Evolutionary conservation across 2,329 filamentous ascomycete genomes (phyloP).

Genomic region (Aureobasidium namibiae): DNA sequence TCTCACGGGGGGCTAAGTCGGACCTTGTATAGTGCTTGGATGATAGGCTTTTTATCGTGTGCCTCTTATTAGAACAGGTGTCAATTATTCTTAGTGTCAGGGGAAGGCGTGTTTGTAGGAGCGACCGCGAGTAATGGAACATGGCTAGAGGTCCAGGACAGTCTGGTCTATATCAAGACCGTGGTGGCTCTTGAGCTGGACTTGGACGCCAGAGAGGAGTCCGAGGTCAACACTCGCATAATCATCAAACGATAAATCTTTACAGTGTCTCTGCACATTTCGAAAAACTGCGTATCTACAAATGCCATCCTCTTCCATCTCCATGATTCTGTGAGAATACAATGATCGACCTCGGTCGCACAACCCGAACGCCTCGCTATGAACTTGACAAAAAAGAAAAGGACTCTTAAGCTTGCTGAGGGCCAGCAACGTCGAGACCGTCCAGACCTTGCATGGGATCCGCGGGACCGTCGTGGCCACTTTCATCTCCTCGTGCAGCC

Average conservation of each 20-base stretch:
- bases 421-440: conserved; percentile 86
- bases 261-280: background rate
- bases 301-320: background rate
- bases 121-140: too few relatives aligned
- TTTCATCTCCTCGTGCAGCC: conserved; percentile 44
- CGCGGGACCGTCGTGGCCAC: conserved; percentile 46
- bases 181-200: background rate
- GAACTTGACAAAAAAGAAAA: background rate
- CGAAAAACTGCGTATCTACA: background rate
- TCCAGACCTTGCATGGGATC: conserved; percentile 97
- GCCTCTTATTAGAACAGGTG: too few relatives aligned
- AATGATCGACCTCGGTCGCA: background rate
- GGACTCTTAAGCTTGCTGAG: conserved; percentile 58
- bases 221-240: background rate
- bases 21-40: background rate
- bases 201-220: background rate
- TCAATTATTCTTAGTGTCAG: too few relatives aligned
- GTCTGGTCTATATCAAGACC: background rate
- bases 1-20: background rate
- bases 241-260: background rate
- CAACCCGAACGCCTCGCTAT: conserved; percentile 11
- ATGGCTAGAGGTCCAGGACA: background rate
- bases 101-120: too few relatives aligned
- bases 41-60: background rate
- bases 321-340: background rate